A percentile compares a stretch with the other conserved stretches of the same genome.
phyloP scores from a whole-genome alignment of 768 basidiomycete species.

The Kwoniella bestiolae region DNA sequence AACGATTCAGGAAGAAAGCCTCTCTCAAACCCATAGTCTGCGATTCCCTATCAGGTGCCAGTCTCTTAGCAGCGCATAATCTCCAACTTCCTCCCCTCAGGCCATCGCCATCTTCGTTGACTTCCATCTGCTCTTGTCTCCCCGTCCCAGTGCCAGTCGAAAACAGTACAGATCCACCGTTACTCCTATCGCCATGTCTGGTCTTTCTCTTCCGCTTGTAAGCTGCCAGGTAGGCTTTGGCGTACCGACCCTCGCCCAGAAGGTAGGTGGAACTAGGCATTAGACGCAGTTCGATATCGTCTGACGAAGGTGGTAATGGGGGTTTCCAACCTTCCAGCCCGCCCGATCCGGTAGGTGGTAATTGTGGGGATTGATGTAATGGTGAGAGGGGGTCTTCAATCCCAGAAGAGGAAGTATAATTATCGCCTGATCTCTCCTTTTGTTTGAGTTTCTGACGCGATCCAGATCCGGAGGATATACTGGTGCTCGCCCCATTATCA shows the following conservation, averaged over 20 bases:
- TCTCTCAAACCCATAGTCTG: conserved; percentile 58
- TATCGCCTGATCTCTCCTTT: conserved; percentile 4
- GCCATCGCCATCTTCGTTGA: conserved; percentile 31
- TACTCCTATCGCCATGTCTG: conserved; percentile 10
- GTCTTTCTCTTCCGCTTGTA: conserved; percentile 27
- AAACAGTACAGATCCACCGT: background rate
- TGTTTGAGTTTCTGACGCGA: background rate
- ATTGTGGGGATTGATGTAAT: conserved; percentile 44
- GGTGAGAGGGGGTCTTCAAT: conserved; percentile 40
- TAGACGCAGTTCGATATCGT: conserved; percentile 42
- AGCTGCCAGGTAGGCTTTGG: conserved; percentile 44
- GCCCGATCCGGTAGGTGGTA: conserved; percentile 23
- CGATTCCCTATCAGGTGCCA: conserved; percentile 56
- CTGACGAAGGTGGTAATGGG: conserved; percentile 32
- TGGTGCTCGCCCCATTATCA: too few relatives aligned
- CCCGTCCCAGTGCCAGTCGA: background rate
- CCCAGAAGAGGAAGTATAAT: background rate
- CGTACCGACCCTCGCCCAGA: conserved; percentile 51
- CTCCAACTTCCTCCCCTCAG: conserved; percentile 44
- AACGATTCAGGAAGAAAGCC: conserved; percentile 57
- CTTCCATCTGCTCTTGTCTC: conserved; percentile 6
- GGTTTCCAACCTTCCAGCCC: conserved; percentile 38
- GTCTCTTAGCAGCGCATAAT: conserved; percentile 59
- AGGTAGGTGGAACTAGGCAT: conserved; percentile 33
- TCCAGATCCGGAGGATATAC: too few relatives aligned